A percentile compares a stretch with the other conserved stretches of the same genome.
Evolutionary conservation across 225 moss, liverwort and hornwort species (phyloP).

Genomic region (Straminergon stramineum): DNA sequence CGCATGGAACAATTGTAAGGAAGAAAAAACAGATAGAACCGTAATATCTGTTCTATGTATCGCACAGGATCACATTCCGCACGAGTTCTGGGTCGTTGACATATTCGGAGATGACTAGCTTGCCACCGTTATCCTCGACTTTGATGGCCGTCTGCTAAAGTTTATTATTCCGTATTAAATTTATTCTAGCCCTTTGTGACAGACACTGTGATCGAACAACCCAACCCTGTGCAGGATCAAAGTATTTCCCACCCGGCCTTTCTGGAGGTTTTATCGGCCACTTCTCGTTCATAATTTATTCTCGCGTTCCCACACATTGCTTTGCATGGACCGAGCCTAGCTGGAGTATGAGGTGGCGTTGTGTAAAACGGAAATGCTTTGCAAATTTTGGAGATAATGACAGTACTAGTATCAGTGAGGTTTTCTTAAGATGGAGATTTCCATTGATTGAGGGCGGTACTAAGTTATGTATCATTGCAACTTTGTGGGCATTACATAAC

Average conservation of each 20-base stretch:
- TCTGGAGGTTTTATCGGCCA: neutral
- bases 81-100: neutral
- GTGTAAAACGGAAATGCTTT: neutral
- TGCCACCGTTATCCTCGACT: neutral
- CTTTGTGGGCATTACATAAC: neutral
- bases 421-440: neutral
- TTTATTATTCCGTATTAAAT: neutral
- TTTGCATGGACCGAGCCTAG: neutral
- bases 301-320: neutral
- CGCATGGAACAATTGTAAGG: neutral
- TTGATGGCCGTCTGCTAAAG: too few species aligned
- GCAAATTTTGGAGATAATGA: neutral
- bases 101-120: neutral
- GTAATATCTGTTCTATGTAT: neutral
- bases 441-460: neutral
- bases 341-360: neutral
- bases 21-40: neutral
- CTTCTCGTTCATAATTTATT: neutral
- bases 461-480: neutral
- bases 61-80: neutral
- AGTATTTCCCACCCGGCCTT: too few species aligned
- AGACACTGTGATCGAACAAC: neutral
- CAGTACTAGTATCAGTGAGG: neutral
- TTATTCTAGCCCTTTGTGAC: neutral
- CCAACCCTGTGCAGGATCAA: neutral